Evolutionary conservation across 2,329 filamentous ascomycete species (phyloP).

Genomic region (Malbranchea cinnamomea): DNA sequence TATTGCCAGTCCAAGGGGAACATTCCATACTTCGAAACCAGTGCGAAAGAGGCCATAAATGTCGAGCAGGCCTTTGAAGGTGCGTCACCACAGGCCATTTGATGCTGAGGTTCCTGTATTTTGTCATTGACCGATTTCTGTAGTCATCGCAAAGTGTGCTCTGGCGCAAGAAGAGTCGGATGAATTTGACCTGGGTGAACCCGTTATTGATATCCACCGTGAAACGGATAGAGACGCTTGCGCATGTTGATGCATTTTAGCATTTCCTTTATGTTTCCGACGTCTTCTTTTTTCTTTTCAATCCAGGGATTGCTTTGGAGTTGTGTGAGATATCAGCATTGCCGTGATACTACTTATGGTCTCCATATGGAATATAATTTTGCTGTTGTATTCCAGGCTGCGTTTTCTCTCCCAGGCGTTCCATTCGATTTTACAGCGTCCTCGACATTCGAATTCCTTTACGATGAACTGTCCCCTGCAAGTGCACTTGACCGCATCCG

Average conservation of each 20-base stretch:
- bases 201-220: slow-evolving; percentile 95
- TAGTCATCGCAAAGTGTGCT: slow-evolving; percentile 91
- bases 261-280: slow-evolving; percentile 10
- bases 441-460: too few species aligned
- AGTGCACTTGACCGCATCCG: too few species aligned
- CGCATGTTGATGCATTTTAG: slow-evolving; percentile 52
- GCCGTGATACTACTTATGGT: neutral
- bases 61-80: slow-evolving; percentile 78
- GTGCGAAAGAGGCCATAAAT: slow-evolving; percentile 96
- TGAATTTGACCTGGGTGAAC: slow-evolving; percentile 96
- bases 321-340: slow-evolving; percentile 2
- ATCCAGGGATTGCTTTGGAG: too few species aligned
- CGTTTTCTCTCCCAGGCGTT: too few species aligned
- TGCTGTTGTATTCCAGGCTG: too few species aligned
- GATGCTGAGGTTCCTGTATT: slow-evolving; percentile 6
- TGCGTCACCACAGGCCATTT: slow-evolving; percentile 19
- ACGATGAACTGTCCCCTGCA: too few species aligned
- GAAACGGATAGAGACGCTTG: slow-evolving; percentile 88
- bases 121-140: neutral
- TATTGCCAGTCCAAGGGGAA: slow-evolving; percentile 96
- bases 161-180: slow-evolving; percentile 94
- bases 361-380: too few species aligned
- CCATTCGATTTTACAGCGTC: too few species aligned
- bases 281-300: slow-evolving; percentile 2
- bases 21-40: slow-evolving; percentile 98